phyloP scores from a whole-genome alignment of 257 asterid genomes.

The Nicotiana tomentosiformis region DNA sequence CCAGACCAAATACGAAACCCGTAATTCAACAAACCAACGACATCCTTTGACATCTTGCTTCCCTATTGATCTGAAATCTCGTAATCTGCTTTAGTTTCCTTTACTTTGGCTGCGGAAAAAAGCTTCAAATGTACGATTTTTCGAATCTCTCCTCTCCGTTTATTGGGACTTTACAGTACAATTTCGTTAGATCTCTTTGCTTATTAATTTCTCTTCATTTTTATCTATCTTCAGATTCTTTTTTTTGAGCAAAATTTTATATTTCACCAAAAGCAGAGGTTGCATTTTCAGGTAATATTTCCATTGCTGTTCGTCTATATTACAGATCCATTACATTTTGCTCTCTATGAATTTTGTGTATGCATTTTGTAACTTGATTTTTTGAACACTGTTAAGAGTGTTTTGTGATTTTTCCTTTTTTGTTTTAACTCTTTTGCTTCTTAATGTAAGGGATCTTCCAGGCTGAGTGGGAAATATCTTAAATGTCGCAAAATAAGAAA shows the following conservation, averaged over 20 bases:
- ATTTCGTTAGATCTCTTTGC: neutral
- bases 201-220: neutral
- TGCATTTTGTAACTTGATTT: neutral
- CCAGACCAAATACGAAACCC: too few relatives aligned
- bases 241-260: neutral
- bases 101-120: neutral
- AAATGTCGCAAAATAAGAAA: too few relatives aligned
- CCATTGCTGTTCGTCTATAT: neutral
- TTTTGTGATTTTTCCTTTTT: neutral
- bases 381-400: neutral
- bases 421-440: neutral
- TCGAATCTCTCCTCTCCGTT: neutral
- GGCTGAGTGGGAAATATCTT: too few relatives aligned
- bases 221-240: neutral
- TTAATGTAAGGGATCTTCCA: too few relatives aligned
- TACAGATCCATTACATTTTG: neutral
- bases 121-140: neutral
- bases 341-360: neutral
- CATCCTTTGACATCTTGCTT: neutral
- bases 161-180: neutral
- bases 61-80: neutral
- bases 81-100: neutral
- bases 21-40: neutral
- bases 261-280: neutral
- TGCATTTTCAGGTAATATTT: neutral